These are phyloP conservation scores for Globisporangium acanthophoron DNA, from an alignment of 352 stramenopile species.

Conservation along the genomic window DNA sequence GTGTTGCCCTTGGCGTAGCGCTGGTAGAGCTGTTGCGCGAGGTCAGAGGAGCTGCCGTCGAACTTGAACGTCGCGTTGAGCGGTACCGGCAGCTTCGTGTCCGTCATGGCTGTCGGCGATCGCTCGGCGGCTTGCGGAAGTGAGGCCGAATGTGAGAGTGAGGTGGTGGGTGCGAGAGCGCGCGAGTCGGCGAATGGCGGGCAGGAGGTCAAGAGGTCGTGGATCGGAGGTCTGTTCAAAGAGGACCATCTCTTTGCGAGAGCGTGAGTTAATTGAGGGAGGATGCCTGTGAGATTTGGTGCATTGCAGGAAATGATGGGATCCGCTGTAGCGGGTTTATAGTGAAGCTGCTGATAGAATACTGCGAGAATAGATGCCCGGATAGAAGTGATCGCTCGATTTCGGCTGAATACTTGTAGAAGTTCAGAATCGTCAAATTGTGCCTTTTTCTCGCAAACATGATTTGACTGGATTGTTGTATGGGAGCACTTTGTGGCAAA, in stretches of 20 bases:
- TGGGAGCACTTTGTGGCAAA: neutral
- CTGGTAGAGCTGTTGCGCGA: constrained; percentile 14
- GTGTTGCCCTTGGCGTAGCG: constrained; percentile 2
- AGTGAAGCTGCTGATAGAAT: neutral
- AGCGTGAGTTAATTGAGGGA: too few species aligned
- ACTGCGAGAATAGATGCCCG: neutral
- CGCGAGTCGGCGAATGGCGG: neutral
- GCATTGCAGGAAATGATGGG: neutral
- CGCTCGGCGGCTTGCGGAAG: neutral
- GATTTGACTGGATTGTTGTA: neutral
- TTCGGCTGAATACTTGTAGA: neutral
- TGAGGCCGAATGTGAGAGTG: neutral
- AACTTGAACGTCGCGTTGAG: constrained; percentile 10
- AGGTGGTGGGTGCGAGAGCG: neutral
- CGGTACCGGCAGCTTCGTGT: constrained; percentile 6
- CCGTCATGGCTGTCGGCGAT: neutral
- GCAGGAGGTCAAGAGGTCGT: neutral
- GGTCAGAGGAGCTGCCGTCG: constrained; percentile 13
- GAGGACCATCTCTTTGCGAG: neutral
- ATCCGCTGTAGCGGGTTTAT: neutral
- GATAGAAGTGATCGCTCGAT: neutral
- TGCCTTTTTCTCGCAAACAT: neutral
- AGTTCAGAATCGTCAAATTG: neutral
- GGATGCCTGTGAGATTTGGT: neutral
- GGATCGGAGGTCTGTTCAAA: neutral